Base-by-base conservation (phyloP, 2,329 filamentous ascomycete genomes). In the Calonectria honghensis region DNA sequence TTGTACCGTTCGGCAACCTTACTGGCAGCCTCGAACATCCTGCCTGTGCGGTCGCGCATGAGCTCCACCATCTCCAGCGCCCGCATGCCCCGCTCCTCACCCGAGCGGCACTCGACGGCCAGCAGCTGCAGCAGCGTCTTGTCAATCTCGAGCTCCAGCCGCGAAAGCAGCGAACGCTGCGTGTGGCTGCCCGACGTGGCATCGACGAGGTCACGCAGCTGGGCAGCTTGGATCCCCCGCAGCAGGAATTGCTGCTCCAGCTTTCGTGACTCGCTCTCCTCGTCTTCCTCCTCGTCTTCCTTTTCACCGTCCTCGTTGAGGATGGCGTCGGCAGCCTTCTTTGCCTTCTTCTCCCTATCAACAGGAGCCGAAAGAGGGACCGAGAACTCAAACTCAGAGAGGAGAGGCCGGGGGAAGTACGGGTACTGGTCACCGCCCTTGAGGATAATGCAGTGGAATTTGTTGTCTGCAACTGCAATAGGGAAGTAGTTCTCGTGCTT, bases 371-470 rank as follows among this genome's bases (percentile, higher is more conserved):
- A 91, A 4, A 98, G 87, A 0, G 97, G 97, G 24, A 99, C 91
- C 54, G 93, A 92, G 83, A 99, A 98, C 64, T 96, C 95, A 82
- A 99, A 99, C 84, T 99, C 97, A 52, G 94, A 96, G 45, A 99
- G 93, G 48, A 98, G 88, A 2, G 95, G 96, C 13, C 94, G 93
- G 14, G 95, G 97, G 86, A 96, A 98, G 87, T 97, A 98, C 0
- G 96, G 96, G 82, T 98, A 95, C 82, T 94, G 91, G 83, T 99
- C 97, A 45, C 94, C 94, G 76, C 97, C 97, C 86, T 99, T 99
- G 82, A 99, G 93, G 80, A 99, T 98, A 86, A 99, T 98, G 87
- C 97, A 99, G 89, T 98, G 96, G 85, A 99, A 99, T 82, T 94
- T 96, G 81, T 94, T 91, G 80, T 96, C 93, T 3, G 96, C 95